Conservation (phyloP, 2,329 filamentous ascomycete species). For the Ophiostoma pallidulum region DNA sequence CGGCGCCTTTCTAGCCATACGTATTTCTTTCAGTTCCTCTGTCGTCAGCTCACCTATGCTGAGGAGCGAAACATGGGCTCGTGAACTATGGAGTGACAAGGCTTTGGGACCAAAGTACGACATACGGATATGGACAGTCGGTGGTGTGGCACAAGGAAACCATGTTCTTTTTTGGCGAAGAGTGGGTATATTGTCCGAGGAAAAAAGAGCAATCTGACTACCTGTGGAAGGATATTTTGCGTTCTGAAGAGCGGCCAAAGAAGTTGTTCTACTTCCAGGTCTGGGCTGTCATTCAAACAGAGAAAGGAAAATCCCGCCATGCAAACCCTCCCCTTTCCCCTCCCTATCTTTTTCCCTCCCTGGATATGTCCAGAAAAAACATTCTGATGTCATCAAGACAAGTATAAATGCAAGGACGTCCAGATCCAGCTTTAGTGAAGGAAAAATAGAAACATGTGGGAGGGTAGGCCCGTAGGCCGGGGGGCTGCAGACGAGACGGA, state of each 20-base stretch:
- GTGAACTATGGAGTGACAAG: too few species aligned
- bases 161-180: conserved; percentile 2
- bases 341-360: background rate
- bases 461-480: too few species aligned
- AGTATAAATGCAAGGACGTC: conserved; percentile 1
- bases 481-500: background rate
- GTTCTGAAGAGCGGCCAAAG: conserved; percentile 1
- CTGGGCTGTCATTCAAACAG: background rate
- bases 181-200: conserved; percentile 12
- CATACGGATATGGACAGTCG: too few species aligned
- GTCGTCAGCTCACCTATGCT: too few species aligned
- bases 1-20: too few species aligned
- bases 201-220: conserved; percentile 10
- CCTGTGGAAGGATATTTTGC: background rate
- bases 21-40: too few species aligned
- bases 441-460: background rate
- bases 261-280: background rate
- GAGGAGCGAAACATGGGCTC: too few species aligned
- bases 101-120: too few species aligned
- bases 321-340: background rate
- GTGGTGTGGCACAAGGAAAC: background rate
- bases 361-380: conserved; percentile 5
- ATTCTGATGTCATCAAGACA: conserved; percentile 7
- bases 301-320: conserved; percentile 1
- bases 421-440: conserved; percentile 1